Evolutionary conservation across 176 grass and related monocot genomes (phyloP), one percentile per base, ranked within the genome.

Genomic region (Carex kokanica): DNA sequence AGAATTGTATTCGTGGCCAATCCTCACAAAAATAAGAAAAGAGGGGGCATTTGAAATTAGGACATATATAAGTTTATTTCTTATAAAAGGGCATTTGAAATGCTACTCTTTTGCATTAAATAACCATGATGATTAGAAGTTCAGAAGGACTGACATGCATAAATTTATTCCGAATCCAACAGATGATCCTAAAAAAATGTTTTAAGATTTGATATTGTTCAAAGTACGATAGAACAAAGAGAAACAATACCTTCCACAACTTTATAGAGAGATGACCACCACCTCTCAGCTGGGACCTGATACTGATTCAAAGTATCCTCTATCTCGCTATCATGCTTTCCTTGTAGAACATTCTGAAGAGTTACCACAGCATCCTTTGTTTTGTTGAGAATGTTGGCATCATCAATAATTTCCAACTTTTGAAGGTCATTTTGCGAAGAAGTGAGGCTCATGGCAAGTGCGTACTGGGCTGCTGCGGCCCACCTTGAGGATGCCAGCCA

Each of bases 201-300:
- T 51, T 51, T 25, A 45, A 20, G n/a, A 25, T 74, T 45, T 52
- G 20, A 74, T 74, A 53, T 20, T 52, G 71, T 51, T 49, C 64
- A 74, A 53, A 53, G 40, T 74, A 74, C 53, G 1, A 54, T 1
- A 38, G 40, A 81, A 80, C 16, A 36, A 25, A 74, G 32, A n/a
- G 14, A 84, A 53, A 70, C 1, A 20, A 43, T 94, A 99, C 97
- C 93, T 99, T 99, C 93, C 11, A 99, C 81, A 32, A 99, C 85
- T 90, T 86, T 99, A 89, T 96, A 99, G 74, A 99, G 91, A 52
- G 97, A 93, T 20, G 97, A 96, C 97, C 97, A 99, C 97, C 97
- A 99, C 78, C 93, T 85, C 49, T 93, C 91, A 84, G 85, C 40
- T 60, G 93, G 89, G 77, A 95, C 86, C 60, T 95, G 71, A 64